These are phyloP conservation scores for Vigna reflexopilosa DNA, from an alignment of 306 rosid species.

Conservation along the genomic window DNA sequence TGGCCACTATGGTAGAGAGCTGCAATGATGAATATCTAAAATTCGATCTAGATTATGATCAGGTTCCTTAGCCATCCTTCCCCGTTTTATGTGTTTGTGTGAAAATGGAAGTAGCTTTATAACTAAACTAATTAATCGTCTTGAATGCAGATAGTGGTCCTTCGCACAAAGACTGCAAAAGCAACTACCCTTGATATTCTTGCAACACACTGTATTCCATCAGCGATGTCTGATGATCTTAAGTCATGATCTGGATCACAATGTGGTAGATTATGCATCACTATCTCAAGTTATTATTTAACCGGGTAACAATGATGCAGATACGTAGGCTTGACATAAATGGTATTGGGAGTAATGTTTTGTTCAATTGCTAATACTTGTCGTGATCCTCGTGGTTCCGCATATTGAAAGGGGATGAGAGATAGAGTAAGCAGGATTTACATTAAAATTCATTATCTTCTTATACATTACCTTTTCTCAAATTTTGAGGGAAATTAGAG, in stretches of 20 bases:
- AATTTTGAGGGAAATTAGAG: conserved; percentile 36
- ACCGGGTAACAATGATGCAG: conserved; percentile 41
- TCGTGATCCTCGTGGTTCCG: conserved; percentile 20
- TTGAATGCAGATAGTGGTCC: conserved; percentile 77
- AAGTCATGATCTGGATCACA: conserved; percentile 57
- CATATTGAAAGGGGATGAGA: conserved; percentile 36
- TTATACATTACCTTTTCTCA: not conserved
- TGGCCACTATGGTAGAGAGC: conserved; percentile 90
- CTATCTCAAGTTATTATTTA: conserved; percentile 20
- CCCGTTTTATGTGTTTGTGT: conserved; percentile 28
- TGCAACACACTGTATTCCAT: conserved; percentile 83
- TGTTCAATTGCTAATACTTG: conserved; percentile 26
- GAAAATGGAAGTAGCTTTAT: conserved; percentile 8
- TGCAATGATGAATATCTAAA: conserved; percentile 80
- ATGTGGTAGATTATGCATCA: conserved; percentile 32
- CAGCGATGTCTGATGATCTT: conserved; percentile 92
- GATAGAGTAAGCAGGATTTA: conserved; percentile 50
- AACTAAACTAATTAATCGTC: conserved; percentile 30
- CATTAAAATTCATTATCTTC: conserved; percentile 10
- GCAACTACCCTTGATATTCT: conserved; percentile 87
- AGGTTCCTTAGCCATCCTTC: conserved; percentile 60
- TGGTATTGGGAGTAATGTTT: conserved; percentile 22
- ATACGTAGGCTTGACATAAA: conserved; percentile 41
- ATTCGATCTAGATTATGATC: conserved; percentile 87
- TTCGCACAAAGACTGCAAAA: conserved; percentile 73